phyloP scores from a whole-genome alignment of 495 filamentous ascomycete genomes.

The Aspergillus diversus region DNA sequence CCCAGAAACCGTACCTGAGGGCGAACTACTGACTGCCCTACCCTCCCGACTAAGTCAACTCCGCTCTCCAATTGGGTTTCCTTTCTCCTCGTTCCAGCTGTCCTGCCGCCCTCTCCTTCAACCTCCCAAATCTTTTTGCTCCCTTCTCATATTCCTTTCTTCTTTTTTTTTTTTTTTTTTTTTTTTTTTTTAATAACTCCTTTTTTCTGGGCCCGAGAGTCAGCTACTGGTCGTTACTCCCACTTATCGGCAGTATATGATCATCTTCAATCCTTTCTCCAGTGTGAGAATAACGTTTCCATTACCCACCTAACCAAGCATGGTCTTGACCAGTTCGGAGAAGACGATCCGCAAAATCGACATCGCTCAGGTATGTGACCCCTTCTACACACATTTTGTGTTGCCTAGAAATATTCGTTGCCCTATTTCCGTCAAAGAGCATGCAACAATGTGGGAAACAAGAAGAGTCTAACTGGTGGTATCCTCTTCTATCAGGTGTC shows the following conservation, averaged over 20 bases:
- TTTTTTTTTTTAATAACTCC: conserved; percentile 1
- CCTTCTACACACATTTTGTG: not conserved
- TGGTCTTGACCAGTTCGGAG: conserved; percentile 43
- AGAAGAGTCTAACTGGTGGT: conserved; percentile 11
- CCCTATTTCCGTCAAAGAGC: no score
- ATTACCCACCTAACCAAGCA: conserved; percentile 23
- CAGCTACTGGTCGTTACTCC: conserved; percentile 1
- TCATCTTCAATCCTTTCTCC: conserved; percentile 6
- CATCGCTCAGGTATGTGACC: conserved; percentile 74
- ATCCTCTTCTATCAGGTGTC: conserved; percentile 67
- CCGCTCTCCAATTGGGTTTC: conserved; percentile 32
- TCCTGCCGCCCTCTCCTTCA: conserved; percentile 26
- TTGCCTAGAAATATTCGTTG: no score
- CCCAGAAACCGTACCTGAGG: not conserved
- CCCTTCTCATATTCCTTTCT: conserved; percentile 16
- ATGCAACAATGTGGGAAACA: not conserved
- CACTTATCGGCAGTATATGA: conserved; percentile 19
- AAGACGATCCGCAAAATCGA: conserved; percentile 52
- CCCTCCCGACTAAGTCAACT: conserved; percentile 24
- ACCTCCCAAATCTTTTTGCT: conserved; percentile 21
- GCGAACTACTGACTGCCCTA: not conserved
- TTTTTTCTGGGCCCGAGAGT: conserved; percentile 3
- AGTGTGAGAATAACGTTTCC: conserved; percentile 15
- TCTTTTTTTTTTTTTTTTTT: conserved; percentile 16
- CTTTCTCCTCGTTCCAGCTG: conserved; percentile 26